Percentiles rank a stretch among this genome's conserved stretches.
These are phyloP conservation scores for Hypomontagnella monticulosa DNA, from an alignment of 495 filamentous ascomycete species.

Conservation along the genomic window DNA sequence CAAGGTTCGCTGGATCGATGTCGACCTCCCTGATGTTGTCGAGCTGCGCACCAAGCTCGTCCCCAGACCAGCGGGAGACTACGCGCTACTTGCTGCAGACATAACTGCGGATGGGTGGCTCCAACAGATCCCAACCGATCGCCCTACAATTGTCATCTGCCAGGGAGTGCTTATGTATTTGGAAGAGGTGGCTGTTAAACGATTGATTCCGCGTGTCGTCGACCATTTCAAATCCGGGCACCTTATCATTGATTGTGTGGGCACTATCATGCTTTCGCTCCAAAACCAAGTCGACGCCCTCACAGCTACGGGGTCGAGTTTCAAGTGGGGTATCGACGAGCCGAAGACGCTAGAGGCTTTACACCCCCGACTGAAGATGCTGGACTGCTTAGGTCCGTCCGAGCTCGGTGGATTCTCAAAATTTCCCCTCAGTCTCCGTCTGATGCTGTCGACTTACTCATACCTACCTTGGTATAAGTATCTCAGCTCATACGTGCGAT, in stretches of 20 bases:
- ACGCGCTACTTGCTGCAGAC: constrained; percentile 28
- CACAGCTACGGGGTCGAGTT: constrained; percentile 26
- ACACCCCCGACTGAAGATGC: constrained; percentile 32
- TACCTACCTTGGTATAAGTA: constrained; percentile 35
- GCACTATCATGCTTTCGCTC: constrained; percentile 17
- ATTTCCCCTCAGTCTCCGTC: constrained; percentile 20
- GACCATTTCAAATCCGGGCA: constrained; percentile 40
- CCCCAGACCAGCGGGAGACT: constrained; percentile 34
- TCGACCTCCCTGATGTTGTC: constrained; percentile 42
- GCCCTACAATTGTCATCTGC: constrained; percentile 35
- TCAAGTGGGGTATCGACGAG: constrained; percentile 37
- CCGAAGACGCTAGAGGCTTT: constrained; percentile 32
- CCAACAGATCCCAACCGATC: constrained; percentile 30
- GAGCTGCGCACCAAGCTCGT: constrained; percentile 33
- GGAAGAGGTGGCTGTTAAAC: constrained; percentile 30
- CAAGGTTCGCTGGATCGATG: constrained; percentile 39
- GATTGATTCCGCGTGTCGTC: constrained; percentile 31
- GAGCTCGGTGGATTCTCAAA: constrained; percentile 22
- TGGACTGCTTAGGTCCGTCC: constrained; percentile 28
- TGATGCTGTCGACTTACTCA: constrained; percentile 28
- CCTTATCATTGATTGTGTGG: constrained; percentile 38
- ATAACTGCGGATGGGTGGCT: constrained; percentile 37
- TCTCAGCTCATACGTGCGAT: constrained; percentile 28
- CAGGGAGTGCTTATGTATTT: constrained; percentile 44
- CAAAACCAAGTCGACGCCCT: constrained; percentile 22